Evolutionary conservation across 2,329 filamentous ascomycete species (phyloP).

Genomic region (Mycosphaerella arachidis): DNA sequence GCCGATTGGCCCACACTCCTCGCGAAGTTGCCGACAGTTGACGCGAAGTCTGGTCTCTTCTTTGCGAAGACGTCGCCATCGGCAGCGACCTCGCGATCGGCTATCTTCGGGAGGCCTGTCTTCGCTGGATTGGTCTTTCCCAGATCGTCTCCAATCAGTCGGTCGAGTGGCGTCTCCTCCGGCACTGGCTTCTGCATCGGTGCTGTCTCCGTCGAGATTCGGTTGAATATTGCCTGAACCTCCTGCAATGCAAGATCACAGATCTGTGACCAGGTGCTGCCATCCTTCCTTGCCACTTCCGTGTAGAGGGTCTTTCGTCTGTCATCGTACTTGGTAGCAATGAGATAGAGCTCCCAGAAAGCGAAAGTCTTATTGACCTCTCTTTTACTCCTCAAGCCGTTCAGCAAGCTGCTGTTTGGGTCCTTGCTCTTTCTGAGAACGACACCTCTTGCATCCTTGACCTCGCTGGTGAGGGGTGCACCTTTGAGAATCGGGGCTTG

Average conservation of each 20-base stretch:
- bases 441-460: conserved; percentile 48
- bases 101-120: conserved; percentile 26
- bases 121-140: conserved; percentile 29
- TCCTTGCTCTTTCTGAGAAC: conserved; percentile 46
- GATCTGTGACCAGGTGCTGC: conserved; percentile 77
- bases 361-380: conserved; percentile 75
- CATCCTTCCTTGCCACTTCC: conserved; percentile 76
- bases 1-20: conserved; percentile 47
- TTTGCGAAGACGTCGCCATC: conserved; percentile 25
- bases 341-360: conserved; percentile 83
- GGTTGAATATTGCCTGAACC: conserved; percentile 61
- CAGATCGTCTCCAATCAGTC: conserved; percentile 17
- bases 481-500: conserved; percentile 78
- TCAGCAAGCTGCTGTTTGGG: conserved; percentile 83
- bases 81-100: conserved; percentile 21
- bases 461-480: conserved; percentile 76
- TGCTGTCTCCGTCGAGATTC: conserved; percentile 53
- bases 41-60: conserved; percentile 14
- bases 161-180: conserved; percentile 14
- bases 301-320: conserved; percentile 77
- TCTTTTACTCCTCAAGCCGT: conserved; percentile 79
- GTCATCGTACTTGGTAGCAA: conserved; percentile 68
- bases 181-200: conserved; percentile 18
- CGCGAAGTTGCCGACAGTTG: conserved; percentile 42
- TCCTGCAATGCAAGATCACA: conserved; percentile 64